Percentiles rank a stretch among this genome's conserved stretches.
Evolutionary conservation across 441 rosid species (phyloP).

Genomic region (Daphne laureola): DNA sequence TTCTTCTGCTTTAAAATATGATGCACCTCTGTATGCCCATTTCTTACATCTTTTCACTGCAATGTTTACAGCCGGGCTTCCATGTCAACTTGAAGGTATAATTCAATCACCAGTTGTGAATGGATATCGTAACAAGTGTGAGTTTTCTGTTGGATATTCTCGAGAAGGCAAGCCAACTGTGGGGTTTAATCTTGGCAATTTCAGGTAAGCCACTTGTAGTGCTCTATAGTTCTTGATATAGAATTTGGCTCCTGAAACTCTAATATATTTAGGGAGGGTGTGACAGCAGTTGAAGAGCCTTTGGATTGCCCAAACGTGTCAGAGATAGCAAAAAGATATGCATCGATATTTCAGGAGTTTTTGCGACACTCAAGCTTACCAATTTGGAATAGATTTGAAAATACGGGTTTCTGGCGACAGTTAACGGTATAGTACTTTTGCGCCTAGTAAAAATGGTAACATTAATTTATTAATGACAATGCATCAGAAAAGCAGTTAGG

Average conservation of each 20-base stretch:
- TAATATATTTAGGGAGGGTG: constrained; percentile 62
- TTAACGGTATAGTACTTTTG: constrained; percentile 53
- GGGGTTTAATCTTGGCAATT: constrained; percentile 91
- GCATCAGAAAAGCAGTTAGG: background rate
- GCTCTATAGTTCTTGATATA: constrained; percentile 10
- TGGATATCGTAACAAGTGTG: constrained; percentile 97
- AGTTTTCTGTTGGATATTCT: constrained; percentile 89
- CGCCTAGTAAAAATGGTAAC: too few species aligned
- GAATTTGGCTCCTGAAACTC: constrained; percentile 14
- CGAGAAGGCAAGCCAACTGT: constrained; percentile 70
- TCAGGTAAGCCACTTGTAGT: constrained; percentile 42
- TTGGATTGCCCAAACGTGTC: constrained; percentile 89
- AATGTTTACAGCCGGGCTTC: constrained; percentile 63
- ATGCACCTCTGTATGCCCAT: too few species aligned
- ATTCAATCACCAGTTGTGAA: constrained; percentile 68
- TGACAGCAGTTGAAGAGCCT: constrained; percentile 94
- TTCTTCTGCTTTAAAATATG: too few species aligned
- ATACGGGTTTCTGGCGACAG: constrained; percentile 92
- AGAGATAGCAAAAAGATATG: constrained; percentile 55
- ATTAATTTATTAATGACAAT: background rate
- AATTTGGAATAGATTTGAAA: constrained; percentile 86
- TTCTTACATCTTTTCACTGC: background rate
- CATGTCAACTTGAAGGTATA: constrained; percentile 79
- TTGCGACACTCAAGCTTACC: constrained; percentile 67
- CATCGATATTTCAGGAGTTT: constrained; percentile 73